Percentiles rank a stretch among this genome's conserved stretches.
These are phyloP conservation scores for Dionaea muscipula DNA, from an alignment of 179 eudicot species.

Conservation along the genomic window DNA sequence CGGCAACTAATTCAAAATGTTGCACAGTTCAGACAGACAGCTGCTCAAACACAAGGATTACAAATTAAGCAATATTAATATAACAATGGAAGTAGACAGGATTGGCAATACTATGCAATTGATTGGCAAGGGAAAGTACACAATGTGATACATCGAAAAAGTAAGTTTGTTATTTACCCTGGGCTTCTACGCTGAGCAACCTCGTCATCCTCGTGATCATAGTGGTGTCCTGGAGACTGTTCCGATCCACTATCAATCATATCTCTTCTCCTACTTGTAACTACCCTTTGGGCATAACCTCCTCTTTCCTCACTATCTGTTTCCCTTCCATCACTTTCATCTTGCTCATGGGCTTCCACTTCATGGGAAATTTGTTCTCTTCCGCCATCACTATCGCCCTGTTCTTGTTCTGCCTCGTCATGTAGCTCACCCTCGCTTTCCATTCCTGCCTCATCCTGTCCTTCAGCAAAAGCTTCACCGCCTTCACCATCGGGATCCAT, in stretches of 20 bases:
- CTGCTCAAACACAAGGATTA: too few species aligned
- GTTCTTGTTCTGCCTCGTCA: conserved; percentile 53
- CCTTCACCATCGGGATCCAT: conserved; percentile 57
- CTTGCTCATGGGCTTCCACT: conserved; percentile 63
- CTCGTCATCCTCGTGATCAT: conserved; percentile 84
- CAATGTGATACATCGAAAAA: too few species aligned
- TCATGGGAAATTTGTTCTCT: conserved; percentile 83
- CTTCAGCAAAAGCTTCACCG: conserved; percentile 56
- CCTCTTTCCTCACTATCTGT: conserved; percentile 67
- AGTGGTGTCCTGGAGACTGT: conserved; percentile 67
- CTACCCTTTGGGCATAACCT: conserved; percentile 56
- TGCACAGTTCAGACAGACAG: too few species aligned
- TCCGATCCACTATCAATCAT: conserved; percentile 81
- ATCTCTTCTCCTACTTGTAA: conserved; percentile 70
- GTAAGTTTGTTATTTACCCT: conserved; percentile 29
- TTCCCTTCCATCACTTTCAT: conserved; percentile 71
- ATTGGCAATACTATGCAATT: too few species aligned
- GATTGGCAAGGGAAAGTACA: too few species aligned
- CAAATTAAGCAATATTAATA: too few species aligned
- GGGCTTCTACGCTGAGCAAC: conserved; percentile 71
- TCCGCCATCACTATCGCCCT: conserved; percentile 75
- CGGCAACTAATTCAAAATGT: too few species aligned
- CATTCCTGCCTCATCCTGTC: conserved; percentile 67
- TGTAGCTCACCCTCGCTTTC: conserved; percentile 72
- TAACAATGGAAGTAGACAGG: too few species aligned